Conservation (phyloP, 108 stramenopile species). For the Nannochloropsis oceanica region DNA sequence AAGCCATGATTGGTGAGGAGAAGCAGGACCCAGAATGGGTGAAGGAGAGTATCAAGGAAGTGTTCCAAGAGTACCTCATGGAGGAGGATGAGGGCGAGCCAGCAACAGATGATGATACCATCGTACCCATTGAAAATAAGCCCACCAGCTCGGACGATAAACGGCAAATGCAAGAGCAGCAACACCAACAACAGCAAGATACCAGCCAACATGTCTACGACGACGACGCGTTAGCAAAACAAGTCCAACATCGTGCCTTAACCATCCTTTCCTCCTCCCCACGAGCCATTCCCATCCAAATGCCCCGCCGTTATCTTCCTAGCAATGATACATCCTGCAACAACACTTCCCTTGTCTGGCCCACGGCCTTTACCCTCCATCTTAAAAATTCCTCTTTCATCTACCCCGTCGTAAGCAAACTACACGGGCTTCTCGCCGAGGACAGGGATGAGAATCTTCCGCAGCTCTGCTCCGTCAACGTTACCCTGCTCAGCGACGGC, state of each 20-base stretch:
- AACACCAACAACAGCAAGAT: neutral
- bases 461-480: neutral
- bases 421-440: neutral
- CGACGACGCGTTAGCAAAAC: neutral
- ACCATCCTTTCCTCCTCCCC: neutral
- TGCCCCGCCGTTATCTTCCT: neutral
- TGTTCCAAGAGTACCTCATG: neutral
- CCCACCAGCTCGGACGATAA: neutral
- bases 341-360: neutral
- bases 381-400: neutral
- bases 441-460: neutral
- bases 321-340: neutral
- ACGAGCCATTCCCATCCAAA: neutral
- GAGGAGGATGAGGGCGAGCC: neutral
- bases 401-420: neutral
- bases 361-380: neutral
- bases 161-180: neutral
- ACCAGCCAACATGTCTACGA: neutral
- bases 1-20: neutral
- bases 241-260: neutral
- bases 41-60: neutral
- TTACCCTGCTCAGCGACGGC: neutral
- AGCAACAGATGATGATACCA: neutral
- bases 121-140: neutral
- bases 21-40: neutral